Evolutionary conservation across 257 asterid species (phyloP), one percentile per base, ranked within the genome.

Genomic region (Schizonepeta tenuifolia): DNA sequence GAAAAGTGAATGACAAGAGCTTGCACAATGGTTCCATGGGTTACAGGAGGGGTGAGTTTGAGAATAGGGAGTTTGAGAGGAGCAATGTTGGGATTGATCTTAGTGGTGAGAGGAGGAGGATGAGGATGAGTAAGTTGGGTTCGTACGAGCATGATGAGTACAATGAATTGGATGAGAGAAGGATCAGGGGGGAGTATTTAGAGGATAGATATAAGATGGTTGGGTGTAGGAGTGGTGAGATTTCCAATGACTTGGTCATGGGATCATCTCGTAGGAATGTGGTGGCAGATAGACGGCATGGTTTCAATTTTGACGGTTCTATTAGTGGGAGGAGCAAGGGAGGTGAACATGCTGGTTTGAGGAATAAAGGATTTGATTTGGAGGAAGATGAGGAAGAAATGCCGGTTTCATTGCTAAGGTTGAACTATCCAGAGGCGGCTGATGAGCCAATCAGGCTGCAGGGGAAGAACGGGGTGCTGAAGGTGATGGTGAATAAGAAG

Each of bases 381-480:
- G 89, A 83, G 47, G 92, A 85, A 8, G 96, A 84, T 60, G 95
- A 85, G 71, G 70, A 81, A n/a, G 84, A 75, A 53, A 68, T 77
- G 75, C 92, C 95, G 6, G 77, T 76, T 78, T 87, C 97, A 3
- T 76, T n/a, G n/a, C n/a, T 82, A 75, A 85, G 82, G 80, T 74
- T 80, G 77, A 90, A 89, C 81, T 75, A 78, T 78, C 89, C 74
- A 69, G 85, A 85, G 74, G 74, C 65, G 51, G 67, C 82, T 28
- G 79, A 83, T 40, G 88, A 88, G 80, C 87, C 95, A 33, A 86
- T 92, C 31, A 85, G 98, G 78, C 72, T 87, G 78, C 98, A 93
- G 87, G 96, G 98, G 64, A 93, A 93, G 85, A 93, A 86, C 75
- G 97, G 98, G 73, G 96, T 93, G 35, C 75, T 93, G 83, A 93